Conservation (phyloP, 257 asterid species). For the Solanum raphanifolium region DNA sequence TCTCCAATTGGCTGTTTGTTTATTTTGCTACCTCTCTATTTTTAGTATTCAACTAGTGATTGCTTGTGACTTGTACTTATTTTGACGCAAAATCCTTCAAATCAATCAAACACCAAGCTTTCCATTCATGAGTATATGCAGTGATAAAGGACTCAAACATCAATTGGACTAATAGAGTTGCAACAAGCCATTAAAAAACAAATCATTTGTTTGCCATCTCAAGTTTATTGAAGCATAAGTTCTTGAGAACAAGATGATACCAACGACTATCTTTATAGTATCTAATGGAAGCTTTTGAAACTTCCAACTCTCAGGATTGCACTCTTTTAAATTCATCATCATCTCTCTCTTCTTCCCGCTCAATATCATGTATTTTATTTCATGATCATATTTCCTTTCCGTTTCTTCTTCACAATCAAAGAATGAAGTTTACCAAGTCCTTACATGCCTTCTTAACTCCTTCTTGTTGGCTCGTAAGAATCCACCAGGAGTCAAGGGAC, state of each 20-base stretch:
- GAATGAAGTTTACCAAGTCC: constrained; percentile 45
- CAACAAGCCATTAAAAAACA: too few relatives aligned
- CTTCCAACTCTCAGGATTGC: constrained; percentile 21
- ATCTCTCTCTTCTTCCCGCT: too few relatives aligned
- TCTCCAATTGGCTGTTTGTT: neutral
- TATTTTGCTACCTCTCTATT: neutral
- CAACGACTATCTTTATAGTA: neutral
- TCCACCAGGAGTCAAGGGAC: too few relatives aligned
- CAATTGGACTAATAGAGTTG: too few relatives aligned
- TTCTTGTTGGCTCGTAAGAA: too few relatives aligned
- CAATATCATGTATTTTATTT: too few relatives aligned
- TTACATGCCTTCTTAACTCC: too few relatives aligned
- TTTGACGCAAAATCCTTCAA: neutral
- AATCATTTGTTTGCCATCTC: neutral
- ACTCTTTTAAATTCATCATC: constrained; percentile 25
- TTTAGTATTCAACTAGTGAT: neutral
- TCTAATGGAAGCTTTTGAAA: neutral
- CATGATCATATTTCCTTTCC: neutral
- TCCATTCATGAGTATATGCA: neutral
- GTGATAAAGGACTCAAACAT: neutral
- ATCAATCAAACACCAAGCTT: neutral
- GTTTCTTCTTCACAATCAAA: constrained; percentile 23
- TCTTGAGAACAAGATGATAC: neutral
- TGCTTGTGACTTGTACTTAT: neutral
- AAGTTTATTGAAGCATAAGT: neutral